A percentile compares a stretch with the other conserved stretches of the same genome.
Evolutionary conservation across 164 flowering plant species (phyloP).

Genomic region (Litsea cubeba): DNA sequence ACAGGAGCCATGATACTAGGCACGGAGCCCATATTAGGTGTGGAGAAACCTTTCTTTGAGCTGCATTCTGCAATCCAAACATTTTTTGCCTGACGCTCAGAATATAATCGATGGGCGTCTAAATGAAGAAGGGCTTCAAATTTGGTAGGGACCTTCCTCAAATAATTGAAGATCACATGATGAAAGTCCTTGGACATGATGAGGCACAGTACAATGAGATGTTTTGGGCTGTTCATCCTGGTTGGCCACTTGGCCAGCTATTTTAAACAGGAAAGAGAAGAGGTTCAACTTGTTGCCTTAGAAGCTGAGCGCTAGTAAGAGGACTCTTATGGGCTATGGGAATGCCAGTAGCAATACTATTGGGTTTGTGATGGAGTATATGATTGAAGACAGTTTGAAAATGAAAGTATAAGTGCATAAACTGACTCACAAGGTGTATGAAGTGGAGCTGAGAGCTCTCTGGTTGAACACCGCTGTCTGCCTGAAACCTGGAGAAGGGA

Average conservation of each 20-base stretch:
- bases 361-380: slow-evolving; percentile 87
- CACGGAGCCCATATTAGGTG: slow-evolving; percentile 30
- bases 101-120: slow-evolving; percentile 73
- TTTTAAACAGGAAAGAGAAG: slow-evolving; percentile 78
- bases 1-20: slow-evolving; percentile 94
- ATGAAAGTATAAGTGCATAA: too few species aligned
- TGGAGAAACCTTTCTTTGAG: slow-evolving; percentile 72
- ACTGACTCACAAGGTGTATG: too few species aligned
- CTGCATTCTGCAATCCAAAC: slow-evolving; percentile 74
- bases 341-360: slow-evolving; percentile 94
- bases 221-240: slow-evolving; percentile 98
- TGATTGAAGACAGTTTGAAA: slow-evolving; percentile 69
- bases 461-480: too few species aligned
- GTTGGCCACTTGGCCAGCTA: slow-evolving; percentile 91
- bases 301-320: slow-evolving; percentile 67
- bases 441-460: too few species aligned
- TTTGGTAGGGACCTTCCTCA: slow-evolving; percentile 79
- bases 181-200: slow-evolving; percentile 33
- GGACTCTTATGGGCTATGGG: slow-evolving; percentile 79
- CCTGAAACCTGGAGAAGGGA: too few species aligned
- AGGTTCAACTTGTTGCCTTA: slow-evolving; percentile 71
- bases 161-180: slow-evolving; percentile 77
- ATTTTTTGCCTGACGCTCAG: slow-evolving; percentile 74
- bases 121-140: slow-evolving; percentile 89
- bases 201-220: slow-evolving; percentile 54